phyloP scores from a whole-genome alignment of 2,329 filamentous ascomycete species.

The Emericellopsis atlantica region DNA sequence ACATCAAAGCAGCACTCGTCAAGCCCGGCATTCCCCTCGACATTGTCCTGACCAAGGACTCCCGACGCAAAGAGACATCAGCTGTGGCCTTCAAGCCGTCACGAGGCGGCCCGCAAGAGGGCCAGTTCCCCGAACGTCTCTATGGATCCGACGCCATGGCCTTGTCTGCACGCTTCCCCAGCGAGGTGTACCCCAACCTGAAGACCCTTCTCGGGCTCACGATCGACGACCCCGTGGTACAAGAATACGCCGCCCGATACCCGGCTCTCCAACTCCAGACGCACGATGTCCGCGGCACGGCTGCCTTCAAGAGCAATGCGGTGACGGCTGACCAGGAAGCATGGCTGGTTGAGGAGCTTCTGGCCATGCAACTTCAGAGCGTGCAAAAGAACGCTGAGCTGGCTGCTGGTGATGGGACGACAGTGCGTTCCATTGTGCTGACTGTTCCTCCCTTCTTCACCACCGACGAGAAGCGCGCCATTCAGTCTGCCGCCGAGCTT shows the following conservation, averaged over 20 bases:
- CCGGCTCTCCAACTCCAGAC: conserved; percentile 62
- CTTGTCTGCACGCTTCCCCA: conserved; percentile 74
- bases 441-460: conserved; percentile 89
- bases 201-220: conserved; percentile 78
- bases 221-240: conserved; percentile 45
- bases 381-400: conserved; percentile 79
- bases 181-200: conserved; percentile 89
- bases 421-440: conserved; percentile 72
- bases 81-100: conserved; percentile 88
- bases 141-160: conserved; percentile 90
- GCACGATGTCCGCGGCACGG: conserved; percentile 50
- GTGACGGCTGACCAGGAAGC: conserved; percentile 49
- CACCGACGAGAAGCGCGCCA: conserved; percentile 74
- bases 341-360: conserved; percentile 78
- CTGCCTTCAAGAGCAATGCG: conserved; percentile 68
- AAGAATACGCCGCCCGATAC: conserved; percentile 62
- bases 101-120: conserved; percentile 41
- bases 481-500: conserved; percentile 73
- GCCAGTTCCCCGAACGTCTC: conserved; percentile 70
- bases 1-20: conserved; percentile 90
- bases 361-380: conserved; percentile 93
- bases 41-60: conserved; percentile 96
- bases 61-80: conserved; percentile 85
- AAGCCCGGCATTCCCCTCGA: conserved; percentile 96
- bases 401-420: conserved; percentile 62